Conservation (phyloP, 371 early-diverging fungal genomes). For the Chytridium lagenaria region DNA sequence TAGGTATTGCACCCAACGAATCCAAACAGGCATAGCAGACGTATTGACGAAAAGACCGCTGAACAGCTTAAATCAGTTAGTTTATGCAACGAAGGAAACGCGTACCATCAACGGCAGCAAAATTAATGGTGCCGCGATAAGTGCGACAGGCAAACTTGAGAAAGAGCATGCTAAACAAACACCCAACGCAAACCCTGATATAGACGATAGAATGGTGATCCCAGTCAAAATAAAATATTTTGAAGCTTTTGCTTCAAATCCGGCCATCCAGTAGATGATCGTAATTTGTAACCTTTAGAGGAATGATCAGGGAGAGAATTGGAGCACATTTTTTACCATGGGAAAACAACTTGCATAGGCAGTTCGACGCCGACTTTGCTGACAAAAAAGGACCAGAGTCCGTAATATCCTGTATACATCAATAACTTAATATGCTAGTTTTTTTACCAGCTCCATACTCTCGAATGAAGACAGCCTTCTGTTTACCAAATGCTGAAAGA, state of each 20-base stretch:
- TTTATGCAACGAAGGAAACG: neutral
- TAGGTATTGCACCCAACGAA: constrained; percentile 46
- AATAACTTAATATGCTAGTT: neutral
- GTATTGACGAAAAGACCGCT: constrained; percentile 68
- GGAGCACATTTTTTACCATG: constrained; percentile 25
- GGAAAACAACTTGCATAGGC: constrained; percentile 34
- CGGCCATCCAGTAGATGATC: constrained; percentile 48
- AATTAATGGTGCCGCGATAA: constrained; percentile 33
- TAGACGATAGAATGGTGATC: constrained; percentile 28
- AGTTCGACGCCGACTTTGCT: constrained; percentile 56
- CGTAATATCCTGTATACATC: constrained; percentile 59
- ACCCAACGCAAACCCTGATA: constrained; percentile 34
- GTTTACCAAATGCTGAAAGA: constrained; percentile 55
- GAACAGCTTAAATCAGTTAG: constrained; percentile 49
- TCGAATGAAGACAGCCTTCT: constrained; percentile 60
- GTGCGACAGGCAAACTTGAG: constrained; percentile 30
- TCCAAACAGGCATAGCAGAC: constrained; percentile 57
- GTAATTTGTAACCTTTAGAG: constrained; percentile 40
- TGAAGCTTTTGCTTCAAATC: constrained; percentile 31
- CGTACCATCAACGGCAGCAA: constrained; percentile 36
- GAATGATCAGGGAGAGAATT: neutral
- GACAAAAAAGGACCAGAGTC: constrained; percentile 61
- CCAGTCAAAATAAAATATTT: constrained; percentile 47
- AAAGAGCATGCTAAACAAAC: constrained; percentile 35
- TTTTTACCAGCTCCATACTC: constrained; percentile 54